phyloP scores from a whole-genome alignment of 352 stramenopile genomes.

The Globisporangium irregulare region DNA sequence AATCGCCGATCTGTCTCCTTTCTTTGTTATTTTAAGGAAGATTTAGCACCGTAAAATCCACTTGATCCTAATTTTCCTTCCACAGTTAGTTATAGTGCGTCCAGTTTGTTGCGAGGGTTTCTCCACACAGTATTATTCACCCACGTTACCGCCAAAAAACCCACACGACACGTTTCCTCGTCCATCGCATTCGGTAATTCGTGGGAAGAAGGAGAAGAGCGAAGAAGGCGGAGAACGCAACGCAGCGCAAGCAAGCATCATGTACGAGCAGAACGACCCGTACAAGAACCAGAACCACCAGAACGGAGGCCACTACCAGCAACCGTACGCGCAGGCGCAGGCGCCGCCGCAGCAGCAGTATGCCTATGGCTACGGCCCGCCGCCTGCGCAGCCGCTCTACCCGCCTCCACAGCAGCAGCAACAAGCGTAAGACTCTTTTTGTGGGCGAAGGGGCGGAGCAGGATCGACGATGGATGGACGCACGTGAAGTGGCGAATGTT shows the following conservation, averaged over 20 bases:
- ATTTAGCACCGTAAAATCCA: not conserved
- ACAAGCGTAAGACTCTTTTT: conserved; percentile 15
- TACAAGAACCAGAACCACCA: conserved; percentile 26
- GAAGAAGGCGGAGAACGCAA: not conserved
- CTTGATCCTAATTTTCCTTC: not conserved
- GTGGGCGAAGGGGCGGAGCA: not conserved
- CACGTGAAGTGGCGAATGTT: not conserved
- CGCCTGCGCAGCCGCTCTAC: conserved; percentile 18
- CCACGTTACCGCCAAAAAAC: not conserved
- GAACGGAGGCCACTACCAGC: conserved; percentile 17
- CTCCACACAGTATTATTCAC: not conserved
- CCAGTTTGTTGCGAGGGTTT: not conserved
- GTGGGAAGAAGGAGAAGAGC: not conserved
- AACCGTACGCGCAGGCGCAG: conserved; percentile 23
- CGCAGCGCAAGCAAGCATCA: not conserved
- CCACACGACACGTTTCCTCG: not conserved
- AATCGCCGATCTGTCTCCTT: not conserved
- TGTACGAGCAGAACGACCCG: conserved; percentile 34
- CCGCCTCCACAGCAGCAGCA: conserved; percentile 12
- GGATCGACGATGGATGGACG: not conserved
- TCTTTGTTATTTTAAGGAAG: not conserved
- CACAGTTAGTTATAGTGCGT: too few relatives aligned
- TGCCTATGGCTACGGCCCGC: conserved; percentile 16
- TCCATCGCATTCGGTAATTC: conserved; percentile 5
- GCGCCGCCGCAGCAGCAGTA: not conserved